Conservation (phyloP, 495 filamentous ascomycete genomes). For the Melanomma pulvis-pyrius region DNA sequence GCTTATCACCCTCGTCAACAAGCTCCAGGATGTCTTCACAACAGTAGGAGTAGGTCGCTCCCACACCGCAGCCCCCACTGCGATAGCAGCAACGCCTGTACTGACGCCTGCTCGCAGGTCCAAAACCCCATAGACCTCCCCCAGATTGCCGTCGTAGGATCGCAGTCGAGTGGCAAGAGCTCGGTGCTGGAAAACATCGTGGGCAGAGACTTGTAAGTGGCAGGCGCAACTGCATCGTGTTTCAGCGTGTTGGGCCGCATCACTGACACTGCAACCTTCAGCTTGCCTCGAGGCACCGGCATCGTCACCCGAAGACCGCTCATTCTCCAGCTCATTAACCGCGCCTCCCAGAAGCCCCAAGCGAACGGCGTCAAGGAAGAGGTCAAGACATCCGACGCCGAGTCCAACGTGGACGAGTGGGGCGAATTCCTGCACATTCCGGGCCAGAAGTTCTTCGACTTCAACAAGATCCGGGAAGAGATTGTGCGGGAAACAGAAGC, state of each 20-base stretch:
- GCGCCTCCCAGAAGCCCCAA: slow-evolving; percentile 59
- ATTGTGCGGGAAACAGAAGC: slow-evolving; percentile 95
- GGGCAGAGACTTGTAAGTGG: slow-evolving; percentile 90
- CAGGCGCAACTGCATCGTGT: slow-evolving; percentile 17
- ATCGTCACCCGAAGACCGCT: slow-evolving; percentile 97
- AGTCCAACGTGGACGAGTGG: slow-evolving; percentile 93
- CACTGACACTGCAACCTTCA: slow-evolving; percentile 47
- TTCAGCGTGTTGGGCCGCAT: slow-evolving; percentile 9
- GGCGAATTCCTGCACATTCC: slow-evolving; percentile 99
- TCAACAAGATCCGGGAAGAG: slow-evolving; percentile 99
- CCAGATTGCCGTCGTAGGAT: slow-evolving; percentile 98
- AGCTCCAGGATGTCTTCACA: slow-evolving; percentile 98
- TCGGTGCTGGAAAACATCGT: slow-evolving; percentile 99
- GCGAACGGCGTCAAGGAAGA: slow-evolving; percentile 78
- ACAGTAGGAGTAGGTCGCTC: slow-evolving; percentile 84
- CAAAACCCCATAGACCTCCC: slow-evolving; percentile 99
- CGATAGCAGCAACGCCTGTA: slow-evolving; percentile 5
- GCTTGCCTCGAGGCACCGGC: slow-evolving; percentile 94
- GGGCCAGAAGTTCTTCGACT: slow-evolving; percentile 97
- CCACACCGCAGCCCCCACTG: not conserved
- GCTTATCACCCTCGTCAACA: slow-evolving; percentile 94
- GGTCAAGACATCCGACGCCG: slow-evolving; percentile 73
- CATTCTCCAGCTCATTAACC: slow-evolving; percentile 97
- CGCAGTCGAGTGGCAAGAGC: slow-evolving; percentile 99
- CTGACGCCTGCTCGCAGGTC: slow-evolving; percentile 55